These are phyloP conservation scores for Xylaria cubensis DNA, from an alignment of 495 filamentous ascomycete genomes.

Conservation along the genomic window DNA sequence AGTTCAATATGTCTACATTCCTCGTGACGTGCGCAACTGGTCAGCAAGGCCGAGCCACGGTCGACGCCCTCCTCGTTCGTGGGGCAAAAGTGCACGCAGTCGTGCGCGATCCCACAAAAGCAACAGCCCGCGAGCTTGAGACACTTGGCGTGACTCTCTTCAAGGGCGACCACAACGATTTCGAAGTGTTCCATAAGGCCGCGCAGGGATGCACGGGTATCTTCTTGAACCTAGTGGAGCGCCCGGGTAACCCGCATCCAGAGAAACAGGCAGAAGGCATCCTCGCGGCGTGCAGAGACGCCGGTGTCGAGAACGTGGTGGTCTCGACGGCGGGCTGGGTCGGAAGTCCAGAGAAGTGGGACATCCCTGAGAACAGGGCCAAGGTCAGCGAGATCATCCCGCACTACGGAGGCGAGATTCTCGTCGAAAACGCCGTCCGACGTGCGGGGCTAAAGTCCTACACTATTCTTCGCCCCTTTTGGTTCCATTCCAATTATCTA, in stretches of 20 bases:
- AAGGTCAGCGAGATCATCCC: constrained; percentile 60
- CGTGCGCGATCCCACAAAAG: constrained; percentile 45
- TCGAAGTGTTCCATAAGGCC: constrained; percentile 36
- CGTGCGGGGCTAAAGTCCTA: constrained; percentile 45
- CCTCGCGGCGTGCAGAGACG: background rate
- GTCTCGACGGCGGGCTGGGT: constrained; percentile 48
- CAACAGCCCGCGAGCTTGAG: constrained; percentile 37
- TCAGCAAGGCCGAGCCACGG: constrained; percentile 52
- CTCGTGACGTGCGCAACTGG: constrained; percentile 57
- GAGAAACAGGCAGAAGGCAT: constrained; percentile 8
- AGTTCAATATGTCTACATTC: constrained; percentile 42
- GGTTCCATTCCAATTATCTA: constrained; percentile 63
- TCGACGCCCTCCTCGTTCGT: constrained; percentile 43
- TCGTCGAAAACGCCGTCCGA: constrained; percentile 57
- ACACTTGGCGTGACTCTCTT: constrained; percentile 45
- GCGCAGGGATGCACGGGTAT: background rate
- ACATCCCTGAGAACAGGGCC: constrained; percentile 40
- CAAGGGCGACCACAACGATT: constrained; percentile 49
- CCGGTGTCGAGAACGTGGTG: constrained; percentile 44
- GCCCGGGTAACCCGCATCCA: background rate
- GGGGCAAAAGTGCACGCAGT: constrained; percentile 47
- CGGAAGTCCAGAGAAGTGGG: constrained; percentile 35
- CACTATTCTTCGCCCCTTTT: constrained; percentile 56
- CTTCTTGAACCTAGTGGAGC: constrained; percentile 10
- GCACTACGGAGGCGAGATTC: constrained; percentile 59